These are phyloP conservation scores for Sedum album DNA, from an alignment of 164 flowering plant genomes.

Conservation along the genomic window DNA sequence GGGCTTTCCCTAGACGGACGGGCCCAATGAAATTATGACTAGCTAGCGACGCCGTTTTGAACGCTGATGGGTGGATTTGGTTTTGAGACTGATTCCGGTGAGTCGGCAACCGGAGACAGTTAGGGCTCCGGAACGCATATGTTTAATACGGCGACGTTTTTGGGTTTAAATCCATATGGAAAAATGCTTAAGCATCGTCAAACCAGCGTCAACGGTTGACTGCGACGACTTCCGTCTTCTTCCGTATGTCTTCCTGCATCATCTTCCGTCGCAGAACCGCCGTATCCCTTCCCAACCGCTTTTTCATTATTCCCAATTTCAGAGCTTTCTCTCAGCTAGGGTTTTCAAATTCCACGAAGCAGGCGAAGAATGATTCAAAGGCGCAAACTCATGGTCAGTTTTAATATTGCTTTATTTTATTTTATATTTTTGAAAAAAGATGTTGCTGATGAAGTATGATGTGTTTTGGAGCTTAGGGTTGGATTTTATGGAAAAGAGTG, in stretches of 20 bases:
- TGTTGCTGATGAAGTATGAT: background rate
- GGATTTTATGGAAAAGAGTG: slow-evolving; percentile 44
- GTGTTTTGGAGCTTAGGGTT: background rate
- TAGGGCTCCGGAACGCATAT: too few relatives aligned
- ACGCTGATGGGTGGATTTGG: too few relatives aligned
- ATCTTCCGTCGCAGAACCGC: background rate
- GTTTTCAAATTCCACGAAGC: slow-evolving; percentile 11
- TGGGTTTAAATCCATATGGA: too few relatives aligned
- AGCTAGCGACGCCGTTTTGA: too few relatives aligned
- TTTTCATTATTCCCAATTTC: slow-evolving; percentile 7
- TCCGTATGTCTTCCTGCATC: background rate
- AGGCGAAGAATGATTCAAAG: background rate
- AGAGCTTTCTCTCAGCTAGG: slow-evolving; percentile 23
- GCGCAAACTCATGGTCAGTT: background rate
- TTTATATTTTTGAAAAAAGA: background rate
- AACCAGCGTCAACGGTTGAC: background rate
- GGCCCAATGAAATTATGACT: too few relatives aligned
- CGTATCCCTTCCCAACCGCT: slow-evolving; percentile 13
- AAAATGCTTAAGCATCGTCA: too few relatives aligned
- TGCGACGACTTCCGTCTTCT: background rate
- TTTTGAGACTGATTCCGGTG: too few relatives aligned
- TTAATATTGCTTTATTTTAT: slow-evolving; percentile 14
- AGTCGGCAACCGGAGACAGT: too few relatives aligned
- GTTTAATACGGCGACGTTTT: too few relatives aligned
- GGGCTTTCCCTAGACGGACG: too few relatives aligned